Evolutionary conservation across 768 basidiomycete species (phyloP), one percentile per base, ranked within the genome.

Genomic region (Coprinopsis marcescibilis): DNA sequence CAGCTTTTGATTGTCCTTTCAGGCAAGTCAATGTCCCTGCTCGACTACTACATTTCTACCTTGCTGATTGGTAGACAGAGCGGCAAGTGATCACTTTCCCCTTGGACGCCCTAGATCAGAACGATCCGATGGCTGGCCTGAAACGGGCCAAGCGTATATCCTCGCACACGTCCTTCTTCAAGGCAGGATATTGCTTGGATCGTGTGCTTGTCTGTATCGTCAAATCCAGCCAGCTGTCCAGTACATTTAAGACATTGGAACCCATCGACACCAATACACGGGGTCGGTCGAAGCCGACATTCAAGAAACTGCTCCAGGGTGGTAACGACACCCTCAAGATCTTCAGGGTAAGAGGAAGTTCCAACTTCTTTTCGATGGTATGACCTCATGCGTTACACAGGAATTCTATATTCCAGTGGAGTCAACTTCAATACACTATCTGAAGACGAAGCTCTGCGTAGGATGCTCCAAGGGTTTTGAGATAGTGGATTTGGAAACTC

Each of bases 331-430:
- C 92, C 1, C 75, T 99, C 15, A 86, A 86, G 61, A 69, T 86
- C 30, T 97, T 93, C 77, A 89, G 89, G 73, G 93, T 90, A 53
- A 32, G 69, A 58, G 29, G 51, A 5, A 50, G 46, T 19, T 46
- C 27, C 24, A 19, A n/a, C 30, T 37, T 17, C 12, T n/a, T 24
- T 3, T 13, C 11, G 15, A 15, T 15, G 51, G 37, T 33, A 38
- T 41, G 10, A 11, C n/a, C n/a, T 48, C 30, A 25, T 33, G 37
- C 21, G 20, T 49, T 23, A 15, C 53, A 2, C 59, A 96, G 92
- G 95, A 98, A 63, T 98, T 99, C 68, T 99, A 98, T 60, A 97
- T 99, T 50, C 95, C 96, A 0, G 90, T 96, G 11, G 93, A 98
- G 63, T 95, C 92, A 42, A 90, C 83, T 47, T 97, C 94, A 11